Evolutionary conservation across 2,329 filamentous ascomycete species (phyloP).

Genomic region (Cladosporium colombiae): DNA sequence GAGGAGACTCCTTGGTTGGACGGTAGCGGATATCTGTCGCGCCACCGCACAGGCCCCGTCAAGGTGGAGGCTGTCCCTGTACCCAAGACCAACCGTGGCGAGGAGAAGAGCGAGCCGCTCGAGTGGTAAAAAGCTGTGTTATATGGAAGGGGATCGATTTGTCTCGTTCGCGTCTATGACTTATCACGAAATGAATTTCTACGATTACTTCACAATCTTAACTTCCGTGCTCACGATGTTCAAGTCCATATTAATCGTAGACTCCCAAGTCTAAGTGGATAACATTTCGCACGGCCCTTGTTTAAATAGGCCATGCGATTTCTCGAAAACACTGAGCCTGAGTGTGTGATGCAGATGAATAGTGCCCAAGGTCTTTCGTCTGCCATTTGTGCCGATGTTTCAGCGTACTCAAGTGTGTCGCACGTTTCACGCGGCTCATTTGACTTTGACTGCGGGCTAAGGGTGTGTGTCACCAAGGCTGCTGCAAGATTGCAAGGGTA

Average conservation of each 20-base stretch:
- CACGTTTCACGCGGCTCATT: not conserved
- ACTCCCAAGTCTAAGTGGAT: not conserved
- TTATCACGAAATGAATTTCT: conserved; percentile 17
- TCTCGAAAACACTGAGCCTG: too few relatives aligned
- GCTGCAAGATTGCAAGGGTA: not conserved
- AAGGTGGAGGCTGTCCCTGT: conserved; percentile 69
- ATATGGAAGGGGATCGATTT: conserved; percentile 41
- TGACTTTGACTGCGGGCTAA: not conserved
- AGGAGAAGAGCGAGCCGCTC: conserved; percentile 79
- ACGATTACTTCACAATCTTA: not conserved
- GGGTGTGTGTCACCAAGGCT: not conserved
- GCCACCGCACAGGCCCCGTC: conserved; percentile 57
- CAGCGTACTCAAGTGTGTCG: too few relatives aligned
- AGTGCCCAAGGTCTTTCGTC: too few relatives aligned
- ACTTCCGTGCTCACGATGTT: not conserved
- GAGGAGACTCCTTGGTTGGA: conserved; percentile 87
- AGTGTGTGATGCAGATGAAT: too few relatives aligned
- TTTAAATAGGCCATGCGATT: not conserved
- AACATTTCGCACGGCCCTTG: too few relatives aligned
- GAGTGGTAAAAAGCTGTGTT: conserved; percentile 66
- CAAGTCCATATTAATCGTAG: not conserved
- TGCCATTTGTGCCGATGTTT: too few relatives aligned
- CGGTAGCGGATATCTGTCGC: conserved; percentile 75
- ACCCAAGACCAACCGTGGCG: conserved; percentile 85
- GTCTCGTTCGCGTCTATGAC: not conserved